phyloP scores from a whole-genome alignment of 2,329 filamentous ascomycete species.

The Pseudodiploospora longispora region DNA sequence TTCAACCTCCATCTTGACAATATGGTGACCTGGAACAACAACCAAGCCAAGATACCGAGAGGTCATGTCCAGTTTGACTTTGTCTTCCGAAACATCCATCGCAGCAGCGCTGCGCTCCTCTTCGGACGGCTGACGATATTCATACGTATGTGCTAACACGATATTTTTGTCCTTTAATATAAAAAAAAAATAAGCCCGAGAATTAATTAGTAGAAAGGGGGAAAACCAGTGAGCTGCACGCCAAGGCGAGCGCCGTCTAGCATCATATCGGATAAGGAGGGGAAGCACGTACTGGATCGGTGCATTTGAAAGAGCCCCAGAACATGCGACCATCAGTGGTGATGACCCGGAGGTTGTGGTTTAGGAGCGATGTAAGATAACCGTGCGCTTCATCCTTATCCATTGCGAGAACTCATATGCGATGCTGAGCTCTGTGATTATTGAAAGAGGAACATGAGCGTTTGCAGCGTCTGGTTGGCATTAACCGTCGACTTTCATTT shows the following conservation, averaged over 20 bases:
- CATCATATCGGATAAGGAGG: constrained; percentile 1
- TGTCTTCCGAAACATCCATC: constrained; percentile 26
- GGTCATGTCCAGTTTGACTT: constrained; percentile 61
- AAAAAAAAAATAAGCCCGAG: neutral
- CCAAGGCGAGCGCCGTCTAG: no score
- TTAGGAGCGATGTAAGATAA: constrained; percentile 60
- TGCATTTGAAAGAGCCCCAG: constrained; percentile 87
- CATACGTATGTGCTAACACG: constrained; percentile 76
- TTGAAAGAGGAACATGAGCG: neutral
- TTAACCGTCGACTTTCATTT: no score
- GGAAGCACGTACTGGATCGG: constrained; percentile 62
- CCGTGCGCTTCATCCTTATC: constrained; percentile 43
- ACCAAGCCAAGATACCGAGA: constrained; percentile 83
- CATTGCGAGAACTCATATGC: constrained; percentile 21
- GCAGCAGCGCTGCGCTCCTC: constrained; percentile 34
- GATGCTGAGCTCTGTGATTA: neutral
- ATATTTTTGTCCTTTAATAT: constrained; percentile 69
- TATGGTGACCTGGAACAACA: constrained; percentile 78
- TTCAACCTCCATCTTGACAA: constrained; percentile 83
- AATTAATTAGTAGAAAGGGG: neutral
- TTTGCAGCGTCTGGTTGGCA: neutral
- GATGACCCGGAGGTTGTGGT: constrained; percentile 70
- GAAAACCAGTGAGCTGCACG: no score
- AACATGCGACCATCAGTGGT: constrained; percentile 83
- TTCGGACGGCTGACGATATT: constrained; percentile 70